Evolutionary conservation across 1,284 basidiomycete genomes (phyloP).

Genomic region (Heterobasidion parviporum): DNA sequence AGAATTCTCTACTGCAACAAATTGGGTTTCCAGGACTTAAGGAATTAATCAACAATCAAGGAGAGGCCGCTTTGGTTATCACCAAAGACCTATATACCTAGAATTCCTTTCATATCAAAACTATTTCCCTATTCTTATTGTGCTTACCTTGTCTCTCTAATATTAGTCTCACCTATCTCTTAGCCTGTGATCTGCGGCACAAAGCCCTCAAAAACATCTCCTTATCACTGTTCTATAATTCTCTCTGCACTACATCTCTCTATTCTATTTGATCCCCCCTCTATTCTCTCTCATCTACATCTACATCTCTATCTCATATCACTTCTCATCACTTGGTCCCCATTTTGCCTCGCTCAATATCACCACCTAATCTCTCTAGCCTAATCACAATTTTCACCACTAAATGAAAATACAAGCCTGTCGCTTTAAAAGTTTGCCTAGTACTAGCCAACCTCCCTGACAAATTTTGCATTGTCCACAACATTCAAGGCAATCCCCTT

Average conservation of each 20-base stretch:
- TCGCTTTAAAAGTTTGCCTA: not conserved
- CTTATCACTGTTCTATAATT: no score
- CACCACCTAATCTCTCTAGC: not conserved
- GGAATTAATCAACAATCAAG: not conserved
- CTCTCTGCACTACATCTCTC: no score
- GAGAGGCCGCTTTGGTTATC: not conserved
- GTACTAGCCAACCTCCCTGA: not conserved
- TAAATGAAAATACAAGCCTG: constrained; percentile 2
- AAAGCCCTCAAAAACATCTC: no score
- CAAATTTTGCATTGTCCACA: not conserved
- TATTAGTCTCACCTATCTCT: no score
- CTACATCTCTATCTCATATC: not conserved
- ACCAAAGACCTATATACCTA: no score
- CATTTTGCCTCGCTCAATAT: not conserved
- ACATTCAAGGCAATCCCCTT: constrained; percentile 1
- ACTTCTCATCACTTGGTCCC: not conserved
- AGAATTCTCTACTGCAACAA: not conserved
- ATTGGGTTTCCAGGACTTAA: not conserved
- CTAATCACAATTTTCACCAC: not conserved
- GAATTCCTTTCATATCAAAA: no score
- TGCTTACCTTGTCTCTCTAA: not conserved
- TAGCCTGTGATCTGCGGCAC: not conserved
- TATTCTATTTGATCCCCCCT: not conserved
- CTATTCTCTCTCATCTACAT: not conserved
- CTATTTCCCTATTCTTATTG: not conserved